Base-by-base conservation (phyloP, 305 asterid genomes). In the Fraxinus dipetala region DNA sequence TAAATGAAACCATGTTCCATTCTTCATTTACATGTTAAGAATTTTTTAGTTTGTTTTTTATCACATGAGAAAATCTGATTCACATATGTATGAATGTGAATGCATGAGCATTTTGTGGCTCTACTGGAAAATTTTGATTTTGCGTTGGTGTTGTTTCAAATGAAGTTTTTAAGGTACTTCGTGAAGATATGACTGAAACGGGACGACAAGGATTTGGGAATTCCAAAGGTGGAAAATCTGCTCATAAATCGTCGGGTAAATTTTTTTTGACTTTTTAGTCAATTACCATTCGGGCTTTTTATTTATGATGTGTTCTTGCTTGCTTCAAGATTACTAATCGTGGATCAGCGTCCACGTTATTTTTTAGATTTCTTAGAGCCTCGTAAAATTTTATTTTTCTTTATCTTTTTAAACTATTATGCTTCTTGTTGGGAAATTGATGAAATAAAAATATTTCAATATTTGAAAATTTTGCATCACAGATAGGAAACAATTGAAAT, bases 201-300 rank as follows among this genome's bases (percentile, higher is more conserved):
- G 90, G 87, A 80, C 87, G 88, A 84, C 86, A 82, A 54, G 90
- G 90, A 26, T 80, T 78, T 67, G 54, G 84, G 8, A 59, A 14
- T 22, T 77, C 89, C 22, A 88, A 84, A 76, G 82, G 67, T 79
- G 85, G 79, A 51, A 86, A 86, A 35, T 82, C 84, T 84, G 65
- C 83, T 13, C 83, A 84, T 22, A 84, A 70, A 74, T 59, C 84
- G 28, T 45, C 79, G 31, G 82, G 82, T 83, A 77, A 67, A 2
- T 45, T 32, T 36, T 75, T 48, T n/a, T 26, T 16, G 6, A 54
- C 24, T 65, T 11, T 69, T 77, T 11, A 14, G 8, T 31, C 32
- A n/a, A 1, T 34, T 40, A 26, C 24, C 10, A 2, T 26, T 38
- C 43, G 14, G 48, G 3, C 8, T 76, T 24, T 4, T 67, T 1